A percentile compares a stretch with the other conserved stretches of the same genome.
Conservation (phyloP, 2,329 filamentous ascomycete genomes). For the Eutypa lata region DNA sequence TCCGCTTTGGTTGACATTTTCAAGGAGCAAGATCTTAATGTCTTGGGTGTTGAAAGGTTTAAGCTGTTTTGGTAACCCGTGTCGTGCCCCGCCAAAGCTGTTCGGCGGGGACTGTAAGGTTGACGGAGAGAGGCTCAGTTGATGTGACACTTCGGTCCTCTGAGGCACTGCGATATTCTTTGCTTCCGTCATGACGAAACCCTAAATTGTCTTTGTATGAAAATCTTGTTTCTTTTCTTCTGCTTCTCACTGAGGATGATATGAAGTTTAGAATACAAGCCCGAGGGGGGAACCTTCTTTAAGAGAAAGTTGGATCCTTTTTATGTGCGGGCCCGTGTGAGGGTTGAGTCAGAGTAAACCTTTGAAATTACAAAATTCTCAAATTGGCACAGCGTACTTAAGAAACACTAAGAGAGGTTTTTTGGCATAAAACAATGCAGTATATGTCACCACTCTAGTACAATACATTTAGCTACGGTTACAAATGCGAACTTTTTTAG, state of each 20-base stretch:
- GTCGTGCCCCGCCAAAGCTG: slow-evolving; percentile 54
- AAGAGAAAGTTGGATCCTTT: background rate
- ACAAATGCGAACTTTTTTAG: no score
- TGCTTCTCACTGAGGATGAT: background rate
- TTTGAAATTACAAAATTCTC: background rate
- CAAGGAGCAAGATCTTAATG: slow-evolving; percentile 91
- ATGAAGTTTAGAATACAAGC: background rate
- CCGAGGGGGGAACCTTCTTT: background rate
- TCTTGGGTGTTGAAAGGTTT: slow-evolving; percentile 96
- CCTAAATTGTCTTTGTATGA: background rate
- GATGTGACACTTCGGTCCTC: slow-evolving; percentile 45
- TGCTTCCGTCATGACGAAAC: slow-evolving; percentile 39
- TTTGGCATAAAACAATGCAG: no score
- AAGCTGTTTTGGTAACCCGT: slow-evolving; percentile 64
- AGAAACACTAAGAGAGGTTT: background rate
- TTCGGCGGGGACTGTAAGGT: slow-evolving; percentile 71
- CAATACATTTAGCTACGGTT: no score
- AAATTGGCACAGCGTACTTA: background rate
- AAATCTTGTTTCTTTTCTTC: background rate
- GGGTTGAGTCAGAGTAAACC: background rate
- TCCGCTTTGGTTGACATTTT: slow-evolving; percentile 93
- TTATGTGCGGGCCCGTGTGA: background rate
- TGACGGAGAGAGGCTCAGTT: slow-evolving; percentile 68
- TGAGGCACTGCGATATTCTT: slow-evolving; percentile 46
- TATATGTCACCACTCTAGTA: no score